A percentile compares a stretch with the other conserved stretches of the same genome.
phyloP scores from a whole-genome alignment of 73 alveolate species.

The Paramecium caudatum region DNA sequence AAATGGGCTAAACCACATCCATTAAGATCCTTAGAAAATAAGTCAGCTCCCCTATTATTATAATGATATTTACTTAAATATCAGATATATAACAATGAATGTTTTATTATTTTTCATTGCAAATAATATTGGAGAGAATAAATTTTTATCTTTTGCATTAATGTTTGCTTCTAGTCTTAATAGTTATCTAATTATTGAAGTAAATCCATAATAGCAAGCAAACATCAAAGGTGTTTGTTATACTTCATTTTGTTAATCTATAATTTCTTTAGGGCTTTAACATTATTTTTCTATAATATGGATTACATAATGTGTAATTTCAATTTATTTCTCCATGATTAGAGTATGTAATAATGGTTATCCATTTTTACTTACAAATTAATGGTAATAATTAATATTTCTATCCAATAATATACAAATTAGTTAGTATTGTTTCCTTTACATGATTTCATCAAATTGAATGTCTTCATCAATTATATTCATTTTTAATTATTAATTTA shows the following conservation, averaged over 20 bases:
- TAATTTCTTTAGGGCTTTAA: not conserved
- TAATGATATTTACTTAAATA: not conserved
- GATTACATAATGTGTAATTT: constrained; percentile 3
- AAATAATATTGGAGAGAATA: not conserved
- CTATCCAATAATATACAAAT: not conserved
- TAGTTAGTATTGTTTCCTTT: constrained; percentile 9
- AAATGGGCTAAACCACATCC: constrained; percentile 38
- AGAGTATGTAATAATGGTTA: constrained; percentile 10
- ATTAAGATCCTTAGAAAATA: constrained; percentile 1
- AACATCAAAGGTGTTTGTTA: not conserved
- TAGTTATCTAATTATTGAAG: constrained; percentile 1
- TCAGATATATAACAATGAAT: not conserved
- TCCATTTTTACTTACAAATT: not conserved
- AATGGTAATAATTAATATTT: not conserved
- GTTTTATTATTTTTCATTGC: not conserved
- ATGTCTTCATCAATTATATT: constrained; percentile 33
- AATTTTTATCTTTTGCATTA: not conserved
- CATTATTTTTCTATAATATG: not conserved
- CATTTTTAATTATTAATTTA: too few species aligned
- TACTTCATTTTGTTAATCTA: not conserved
- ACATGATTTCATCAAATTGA: constrained; percentile 4
- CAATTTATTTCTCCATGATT: not conserved
- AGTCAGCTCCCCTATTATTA: not conserved
- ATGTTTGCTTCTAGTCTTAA: not conserved
- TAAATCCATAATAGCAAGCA: constrained; percentile 1